Percentiles rank a stretch among this genome's conserved stretches.
Conservation (phyloP, 345 rosid species). For the Syzygium oleosum region DNA sequence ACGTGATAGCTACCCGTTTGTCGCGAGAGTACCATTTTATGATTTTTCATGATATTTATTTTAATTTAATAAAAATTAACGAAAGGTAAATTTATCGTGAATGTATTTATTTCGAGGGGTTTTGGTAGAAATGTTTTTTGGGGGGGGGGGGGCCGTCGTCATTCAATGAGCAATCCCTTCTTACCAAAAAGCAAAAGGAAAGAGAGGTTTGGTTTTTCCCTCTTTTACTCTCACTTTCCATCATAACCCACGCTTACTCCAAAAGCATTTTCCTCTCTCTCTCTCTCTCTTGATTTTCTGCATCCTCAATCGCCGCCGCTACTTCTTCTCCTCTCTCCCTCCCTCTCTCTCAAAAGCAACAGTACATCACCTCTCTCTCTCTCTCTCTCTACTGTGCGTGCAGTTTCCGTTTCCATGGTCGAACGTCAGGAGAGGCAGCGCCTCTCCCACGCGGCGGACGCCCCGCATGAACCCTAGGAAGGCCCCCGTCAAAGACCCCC, state of each 20-base stretch:
- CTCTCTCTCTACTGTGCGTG: not conserved
- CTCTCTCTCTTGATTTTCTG: not conserved
- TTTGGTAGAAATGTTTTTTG: no score
- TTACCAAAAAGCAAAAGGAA: not conserved
- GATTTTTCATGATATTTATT: no score
- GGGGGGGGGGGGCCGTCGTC: not conserved
- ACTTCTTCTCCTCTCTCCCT: not conserved
- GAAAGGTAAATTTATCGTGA: accelerated
- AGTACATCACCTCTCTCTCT: not conserved
- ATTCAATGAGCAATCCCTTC: not conserved
- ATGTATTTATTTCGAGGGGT: no score
- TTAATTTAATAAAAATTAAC: no score
- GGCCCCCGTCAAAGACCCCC: not conserved
- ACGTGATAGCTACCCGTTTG: no score
- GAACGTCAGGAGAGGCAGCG: not conserved
- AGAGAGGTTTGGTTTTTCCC: not conserved
- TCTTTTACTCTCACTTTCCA: not conserved
- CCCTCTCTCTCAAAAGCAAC: not conserved
- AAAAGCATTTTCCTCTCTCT: not conserved
- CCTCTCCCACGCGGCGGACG: not conserved
- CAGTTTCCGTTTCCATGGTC: not conserved
- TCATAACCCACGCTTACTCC: not conserved
- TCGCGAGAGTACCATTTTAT: no score
- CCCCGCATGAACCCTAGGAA: not conserved
- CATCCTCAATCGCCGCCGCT: constrained; percentile 11